A percentile compares a stretch with the other conserved stretches of the same genome.
These are phyloP conservation scores for Hortaea sp. DNA, from an alignment of 2,329 filamentous ascomycete species.

Conservation along the genomic window DNA sequence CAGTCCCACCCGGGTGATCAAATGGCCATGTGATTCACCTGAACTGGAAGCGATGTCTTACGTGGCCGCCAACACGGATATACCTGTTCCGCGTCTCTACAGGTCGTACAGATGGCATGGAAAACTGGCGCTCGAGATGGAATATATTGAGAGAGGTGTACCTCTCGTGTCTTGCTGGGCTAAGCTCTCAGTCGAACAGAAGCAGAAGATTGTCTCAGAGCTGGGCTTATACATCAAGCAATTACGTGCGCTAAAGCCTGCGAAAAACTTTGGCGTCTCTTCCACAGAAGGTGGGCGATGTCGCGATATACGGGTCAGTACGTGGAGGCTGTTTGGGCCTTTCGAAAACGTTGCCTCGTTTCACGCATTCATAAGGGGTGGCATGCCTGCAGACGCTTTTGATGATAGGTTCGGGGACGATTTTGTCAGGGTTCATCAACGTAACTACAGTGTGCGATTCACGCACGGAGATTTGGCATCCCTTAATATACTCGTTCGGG, in stretches of 20 bases:
- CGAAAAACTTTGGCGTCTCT: not conserved
- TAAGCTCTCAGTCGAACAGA: not conserved
- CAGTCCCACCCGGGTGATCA: constrained; percentile 3
- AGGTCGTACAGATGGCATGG: not conserved
- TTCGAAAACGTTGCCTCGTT: constrained; percentile 3
- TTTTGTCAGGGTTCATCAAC: not conserved
- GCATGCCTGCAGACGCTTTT: not conserved
- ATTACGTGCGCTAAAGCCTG: constrained; percentile 1
- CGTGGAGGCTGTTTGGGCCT: constrained; percentile 3
- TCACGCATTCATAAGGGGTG: constrained; percentile 2
- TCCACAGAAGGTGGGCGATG: constrained; percentile 5
- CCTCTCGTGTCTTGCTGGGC: constrained; percentile 1
- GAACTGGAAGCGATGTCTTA: constrained; percentile 2
- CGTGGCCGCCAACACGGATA: not conserved
- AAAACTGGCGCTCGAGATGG: constrained; percentile 1
- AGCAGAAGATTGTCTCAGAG: constrained; percentile 1
- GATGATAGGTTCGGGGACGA: not conserved
- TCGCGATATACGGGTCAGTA: constrained; percentile 5
- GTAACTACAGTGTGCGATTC: constrained; percentile 18
- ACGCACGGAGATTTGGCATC: constrained; percentile 42
- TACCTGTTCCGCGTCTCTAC: constrained; percentile 1
- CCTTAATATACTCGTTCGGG: constrained; percentile 31
- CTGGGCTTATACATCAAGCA: constrained; percentile 3
- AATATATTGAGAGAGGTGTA: constrained; percentile 1
- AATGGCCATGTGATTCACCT: constrained; percentile 3